These are phyloP conservation scores for Xylaria polymorpha DNA, from an alignment of 2,329 filamentous ascomycete genomes.

Conservation along the genomic window DNA sequence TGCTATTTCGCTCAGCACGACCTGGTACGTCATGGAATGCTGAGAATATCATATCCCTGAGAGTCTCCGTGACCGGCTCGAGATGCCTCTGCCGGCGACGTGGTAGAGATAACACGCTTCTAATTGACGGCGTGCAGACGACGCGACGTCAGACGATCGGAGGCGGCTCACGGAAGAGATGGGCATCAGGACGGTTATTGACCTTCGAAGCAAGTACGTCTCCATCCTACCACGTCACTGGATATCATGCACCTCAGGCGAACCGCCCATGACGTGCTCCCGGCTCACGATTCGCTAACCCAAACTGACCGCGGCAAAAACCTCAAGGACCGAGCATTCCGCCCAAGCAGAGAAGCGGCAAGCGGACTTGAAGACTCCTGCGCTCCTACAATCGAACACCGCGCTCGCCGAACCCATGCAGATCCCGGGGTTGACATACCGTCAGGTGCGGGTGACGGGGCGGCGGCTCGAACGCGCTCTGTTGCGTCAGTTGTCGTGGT, in stretches of 20 bases:
- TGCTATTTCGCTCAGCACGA: constrained; percentile 76
- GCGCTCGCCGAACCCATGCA: constrained; percentile 66
- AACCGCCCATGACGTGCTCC: background rate
- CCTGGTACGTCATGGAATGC: constrained; percentile 57
- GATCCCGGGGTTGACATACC: constrained; percentile 72
- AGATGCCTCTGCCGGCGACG: background rate
- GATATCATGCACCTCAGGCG: background rate
- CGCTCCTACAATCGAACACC: constrained; percentile 61
- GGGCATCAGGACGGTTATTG: constrained; percentile 77
- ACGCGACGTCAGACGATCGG: constrained; percentile 75
- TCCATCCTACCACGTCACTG: background rate
- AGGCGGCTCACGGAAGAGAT: constrained; percentile 67
- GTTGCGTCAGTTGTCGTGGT: constrained; percentile 74
- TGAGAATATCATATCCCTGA: background rate
- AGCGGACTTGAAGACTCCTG: constrained; percentile 57
- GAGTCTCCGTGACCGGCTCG: background rate
- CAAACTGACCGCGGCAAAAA: constrained; percentile 7
- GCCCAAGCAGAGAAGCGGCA: constrained; percentile 73
- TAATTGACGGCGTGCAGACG: constrained; percentile 62
- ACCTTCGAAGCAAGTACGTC: constrained; percentile 78
- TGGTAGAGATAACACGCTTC: constrained; percentile 2
- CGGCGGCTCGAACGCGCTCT: constrained; percentile 75
- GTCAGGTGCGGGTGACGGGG: constrained; percentile 79
- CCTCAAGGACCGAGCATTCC: constrained; percentile 74
- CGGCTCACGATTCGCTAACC: background rate